Conservation (phyloP, 495 filamentous ascomycete genomes). For the Penicillium alfredii region DNA sequence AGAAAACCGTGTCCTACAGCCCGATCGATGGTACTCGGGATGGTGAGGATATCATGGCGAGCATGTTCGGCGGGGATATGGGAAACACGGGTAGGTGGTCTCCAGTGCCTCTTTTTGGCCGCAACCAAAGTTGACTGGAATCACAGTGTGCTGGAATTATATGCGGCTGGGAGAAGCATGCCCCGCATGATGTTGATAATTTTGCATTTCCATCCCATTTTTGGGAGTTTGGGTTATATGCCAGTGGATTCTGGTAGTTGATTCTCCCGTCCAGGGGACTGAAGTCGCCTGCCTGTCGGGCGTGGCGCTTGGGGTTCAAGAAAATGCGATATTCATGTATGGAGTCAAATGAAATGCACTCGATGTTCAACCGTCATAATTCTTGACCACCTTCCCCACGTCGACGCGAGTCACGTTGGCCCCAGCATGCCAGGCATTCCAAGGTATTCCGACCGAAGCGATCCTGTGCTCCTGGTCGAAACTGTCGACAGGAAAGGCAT, state of each 20-base stretch:
- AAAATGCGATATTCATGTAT: too few species aligned
- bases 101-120: neutral
- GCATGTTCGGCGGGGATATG: conserved; percentile 61
- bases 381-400: neutral
- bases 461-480: conserved; percentile 15
- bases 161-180: conserved; percentile 39
- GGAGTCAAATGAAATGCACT: too few species aligned
- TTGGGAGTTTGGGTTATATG: too few species aligned
- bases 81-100: conserved; percentile 47
- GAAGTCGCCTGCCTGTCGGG: too few species aligned
- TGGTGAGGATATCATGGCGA: conserved; percentile 53
- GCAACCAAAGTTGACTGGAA: conserved; percentile 14
- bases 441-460: conserved; percentile 7
- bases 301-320: too few species aligned
- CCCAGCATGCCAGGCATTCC: conserved; percentile 13
- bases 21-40: conserved; percentile 41
- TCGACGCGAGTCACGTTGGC: neutral
- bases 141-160: conserved; percentile 51
- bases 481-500: conserved; percentile 26
- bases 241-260: too few species aligned
- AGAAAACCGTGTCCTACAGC: conserved; percentile 56
- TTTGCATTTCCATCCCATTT: too few species aligned
- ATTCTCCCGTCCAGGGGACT: too few species aligned
- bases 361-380: neutral
- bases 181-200: conserved; percentile 10